Evolutionary conservation across 768 basidiomycete species (phyloP).

Genomic region (Tylopilus rubrobrunneus): DNA sequence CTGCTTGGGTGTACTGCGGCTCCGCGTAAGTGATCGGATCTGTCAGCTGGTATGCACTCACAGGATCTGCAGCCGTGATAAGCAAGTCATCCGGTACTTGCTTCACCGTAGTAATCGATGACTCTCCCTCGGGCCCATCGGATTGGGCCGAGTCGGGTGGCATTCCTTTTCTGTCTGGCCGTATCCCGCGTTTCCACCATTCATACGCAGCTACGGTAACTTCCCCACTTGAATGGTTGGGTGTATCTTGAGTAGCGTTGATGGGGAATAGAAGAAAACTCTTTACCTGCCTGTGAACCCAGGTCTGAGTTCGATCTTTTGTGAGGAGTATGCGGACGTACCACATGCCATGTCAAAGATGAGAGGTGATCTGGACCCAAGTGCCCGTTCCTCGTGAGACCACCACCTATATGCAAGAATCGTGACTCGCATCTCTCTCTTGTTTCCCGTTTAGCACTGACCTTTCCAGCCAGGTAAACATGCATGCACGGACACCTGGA

Average conservation of each 20-base stretch:
- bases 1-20: constrained; percentile 54
- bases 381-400: constrained; percentile 11
- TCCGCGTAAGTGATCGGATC: constrained; percentile 12
- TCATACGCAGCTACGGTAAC: constrained; percentile 55
- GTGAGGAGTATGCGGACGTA: constrained; percentile 6
- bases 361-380: constrained; percentile 17
- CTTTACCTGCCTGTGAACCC: constrained; percentile 23
- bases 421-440: background rate
- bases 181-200: constrained; percentile 48
- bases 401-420: constrained; percentile 24
- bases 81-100: constrained; percentile 17
- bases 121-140: background rate
- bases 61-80: constrained; percentile 25
- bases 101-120: background rate
- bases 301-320: background rate
- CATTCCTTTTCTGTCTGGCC: constrained; percentile 11
- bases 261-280: constrained; percentile 6
- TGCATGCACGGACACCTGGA: constrained; percentile 55
- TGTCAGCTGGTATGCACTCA: constrained; percentile 3
- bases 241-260: constrained; percentile 17
- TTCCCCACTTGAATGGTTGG: constrained; percentile 48
- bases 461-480: constrained; percentile 53
- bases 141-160: background rate
- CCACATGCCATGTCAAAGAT: constrained; percentile 31
- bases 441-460: constrained; percentile 16